These are phyloP conservation scores for Polyrhizophydium stewartii DNA, from an alignment of 371 early-diverging fungal genomes.

Conservation along the genomic window DNA sequence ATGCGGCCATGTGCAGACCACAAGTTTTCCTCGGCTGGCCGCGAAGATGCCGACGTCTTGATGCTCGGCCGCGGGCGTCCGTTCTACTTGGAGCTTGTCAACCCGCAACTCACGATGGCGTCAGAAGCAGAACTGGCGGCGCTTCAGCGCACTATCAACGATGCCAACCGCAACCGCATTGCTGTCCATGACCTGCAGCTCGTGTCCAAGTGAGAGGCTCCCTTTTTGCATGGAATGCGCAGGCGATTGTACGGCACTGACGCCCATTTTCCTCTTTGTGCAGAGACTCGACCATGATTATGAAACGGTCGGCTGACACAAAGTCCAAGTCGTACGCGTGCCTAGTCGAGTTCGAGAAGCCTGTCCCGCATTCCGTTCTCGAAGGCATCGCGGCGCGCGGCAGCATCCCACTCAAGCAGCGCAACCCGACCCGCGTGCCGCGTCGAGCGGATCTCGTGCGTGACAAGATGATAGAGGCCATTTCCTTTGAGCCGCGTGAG, in stretches of 20 bases:
- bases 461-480: conserved; percentile 50
- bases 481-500: conserved; percentile 40
- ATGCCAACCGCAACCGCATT: no score
- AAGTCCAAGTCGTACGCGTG: conserved; percentile 75
- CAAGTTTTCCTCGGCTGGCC: conserved; percentile 86
- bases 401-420: conserved; percentile 72
- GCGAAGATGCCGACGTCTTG: conserved; percentile 97
- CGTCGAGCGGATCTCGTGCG: conserved; percentile 76
- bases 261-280: no score
- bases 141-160: conserved; percentile 55
- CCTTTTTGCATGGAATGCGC: no score
- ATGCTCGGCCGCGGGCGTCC: conserved; percentile 95
- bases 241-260: no score
- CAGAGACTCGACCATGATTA: conserved; percentile 26
- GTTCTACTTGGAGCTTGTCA: conserved; percentile 82
- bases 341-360: conserved; percentile 16
- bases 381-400: conserved; percentile 13
- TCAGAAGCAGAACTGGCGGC: conserved; percentile 39
- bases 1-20: conserved; percentile 34
- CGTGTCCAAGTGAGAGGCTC: conserved; percentile 25
- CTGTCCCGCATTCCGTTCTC: conserved; percentile 12
- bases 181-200: conserved; percentile 36
- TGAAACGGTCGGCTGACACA: conserved; percentile 82
- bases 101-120: conserved; percentile 57
- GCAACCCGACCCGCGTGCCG: conserved; percentile 92